Conservation (phyloP, 2,329 filamentous ascomycete species). For the Coniochaeta hoffmannii region DNA sequence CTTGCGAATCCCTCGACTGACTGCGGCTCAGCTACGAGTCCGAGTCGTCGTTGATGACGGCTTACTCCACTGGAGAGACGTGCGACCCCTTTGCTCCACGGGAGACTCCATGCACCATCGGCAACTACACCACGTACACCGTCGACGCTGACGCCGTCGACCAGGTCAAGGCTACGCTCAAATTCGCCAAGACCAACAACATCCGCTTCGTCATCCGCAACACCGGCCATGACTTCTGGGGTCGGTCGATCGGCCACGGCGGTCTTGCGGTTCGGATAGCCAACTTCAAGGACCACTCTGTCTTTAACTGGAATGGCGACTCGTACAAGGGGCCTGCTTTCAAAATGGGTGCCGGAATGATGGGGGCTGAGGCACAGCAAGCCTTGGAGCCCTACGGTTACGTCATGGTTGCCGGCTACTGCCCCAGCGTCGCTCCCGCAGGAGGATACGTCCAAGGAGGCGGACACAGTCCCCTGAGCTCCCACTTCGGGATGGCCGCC, state of each 20-base stretch:
- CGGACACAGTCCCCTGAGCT: conserved; percentile 30
- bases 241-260: conserved; percentile 20
- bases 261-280: conserved; percentile 23
- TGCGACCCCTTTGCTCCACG: conserved; percentile 22
- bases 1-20: neutral
- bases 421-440: conserved; percentile 28
- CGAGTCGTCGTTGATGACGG: conserved; percentile 22
- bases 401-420: conserved; percentile 30
- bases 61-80: conserved; percentile 20
- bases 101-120: conserved; percentile 26
- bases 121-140: conserved; percentile 22
- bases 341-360: conserved; percentile 18
- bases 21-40: conserved; percentile 13
- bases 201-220: conserved; percentile 35
- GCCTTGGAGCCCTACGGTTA: conserved; percentile 14
- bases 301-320: conserved; percentile 13
- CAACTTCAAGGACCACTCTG: conserved; percentile 19
- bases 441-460: conserved; percentile 41
- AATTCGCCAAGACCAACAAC: conserved; percentile 25
- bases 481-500: conserved; percentile 27
- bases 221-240: conserved; percentile 33
- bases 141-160: conserved; percentile 10
- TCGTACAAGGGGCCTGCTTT: conserved; percentile 17
- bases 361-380: conserved; percentile 16
- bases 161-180: conserved; percentile 19